phyloP scores from a whole-genome alignment of 2,329 filamentous ascomycete species.

The Colletotrichum costaricense region DNA sequence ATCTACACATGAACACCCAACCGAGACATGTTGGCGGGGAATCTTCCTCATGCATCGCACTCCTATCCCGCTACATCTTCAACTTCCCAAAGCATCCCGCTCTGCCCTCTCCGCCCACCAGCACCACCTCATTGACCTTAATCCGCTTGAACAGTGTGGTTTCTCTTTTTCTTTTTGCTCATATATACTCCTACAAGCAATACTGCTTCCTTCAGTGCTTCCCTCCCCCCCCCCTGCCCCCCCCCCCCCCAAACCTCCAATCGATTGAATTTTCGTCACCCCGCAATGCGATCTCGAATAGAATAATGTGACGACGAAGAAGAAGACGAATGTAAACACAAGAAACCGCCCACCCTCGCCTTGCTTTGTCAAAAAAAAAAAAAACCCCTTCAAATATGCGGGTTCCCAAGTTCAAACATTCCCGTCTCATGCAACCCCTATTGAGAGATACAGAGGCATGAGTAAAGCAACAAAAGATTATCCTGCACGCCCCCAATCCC shows the following conservation, averaged over 20 bases:
- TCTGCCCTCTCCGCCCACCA: no score
- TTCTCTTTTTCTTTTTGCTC: background rate
- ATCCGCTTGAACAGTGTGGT: background rate
- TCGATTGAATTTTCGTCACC: slow-evolving; percentile 23
- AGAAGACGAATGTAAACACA: background rate
- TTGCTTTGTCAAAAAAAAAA: slow-evolving; percentile 17
- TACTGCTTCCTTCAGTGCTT: background rate
- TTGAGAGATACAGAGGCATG: background rate
- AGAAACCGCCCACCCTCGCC: slow-evolving; percentile 22
- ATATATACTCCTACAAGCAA: slow-evolving; percentile 27
- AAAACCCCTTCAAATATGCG: slow-evolving; percentile 14
- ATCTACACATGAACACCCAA: background rate
- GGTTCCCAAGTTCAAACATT: slow-evolving; percentile 17
- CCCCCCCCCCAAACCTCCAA: background rate
- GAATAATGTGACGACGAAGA: background rate
- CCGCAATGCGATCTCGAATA: slow-evolving; percentile 28
- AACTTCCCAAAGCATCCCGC: no score
- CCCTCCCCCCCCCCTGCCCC: no score
- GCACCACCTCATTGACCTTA: no score
- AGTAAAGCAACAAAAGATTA: slow-evolving; percentile 8
- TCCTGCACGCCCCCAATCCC: slow-evolving; percentile 21
- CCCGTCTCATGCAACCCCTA: slow-evolving; percentile 18
- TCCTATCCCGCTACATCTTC: no score
- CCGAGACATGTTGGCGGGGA: no score
- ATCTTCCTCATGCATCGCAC: no score